Evolutionary conservation across 75 land plant genomes (phyloP).

Genomic region (Picea sitchensis): DNA sequence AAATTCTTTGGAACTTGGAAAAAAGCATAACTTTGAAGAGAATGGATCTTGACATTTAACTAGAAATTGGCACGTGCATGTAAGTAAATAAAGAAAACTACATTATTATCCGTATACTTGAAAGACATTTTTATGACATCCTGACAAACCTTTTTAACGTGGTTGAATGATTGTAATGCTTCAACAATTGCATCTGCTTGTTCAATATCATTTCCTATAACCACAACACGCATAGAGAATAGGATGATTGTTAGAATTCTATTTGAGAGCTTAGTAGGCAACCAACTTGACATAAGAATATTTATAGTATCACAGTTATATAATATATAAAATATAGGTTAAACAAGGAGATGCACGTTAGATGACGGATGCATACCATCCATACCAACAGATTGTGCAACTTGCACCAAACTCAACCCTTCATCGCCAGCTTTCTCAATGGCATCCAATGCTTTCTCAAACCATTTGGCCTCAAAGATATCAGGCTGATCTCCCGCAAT

Average conservation of each 20-base stretch:
- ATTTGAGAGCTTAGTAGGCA: background rate
- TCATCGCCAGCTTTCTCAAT: slow-evolving; percentile 79
- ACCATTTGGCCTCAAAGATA: slow-evolving; percentile 21
- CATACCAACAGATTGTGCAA: slow-evolving; percentile 19
- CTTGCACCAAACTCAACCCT: slow-evolving; percentile 68
- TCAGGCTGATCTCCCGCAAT: slow-evolving; percentile 1
- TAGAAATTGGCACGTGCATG: too few relatives aligned
- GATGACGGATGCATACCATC: slow-evolving; percentile 31
- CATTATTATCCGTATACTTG: too few relatives aligned
- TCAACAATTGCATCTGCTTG: slow-evolving; percentile 33
- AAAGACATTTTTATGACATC: background rate
- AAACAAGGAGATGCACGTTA: background rate
- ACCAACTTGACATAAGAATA: background rate
- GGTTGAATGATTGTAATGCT: slow-evolving; percentile 49
- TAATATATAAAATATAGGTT: background rate
- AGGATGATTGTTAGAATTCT: background rate
- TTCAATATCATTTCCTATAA: slow-evolving; percentile 6
- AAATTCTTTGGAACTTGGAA: background rate
- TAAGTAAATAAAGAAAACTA: too few relatives aligned
- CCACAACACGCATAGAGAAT: slow-evolving; percentile 8
- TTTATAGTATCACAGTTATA: background rate
- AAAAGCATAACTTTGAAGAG: background rate
- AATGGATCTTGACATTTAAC: too few relatives aligned
- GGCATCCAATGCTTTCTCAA: slow-evolving; percentile 36
- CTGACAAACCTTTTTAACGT: slow-evolving; percentile 37